Base-by-base conservation (phyloP, 31 red algal genomes). In the Odonthalia washingtoniensis region DNA sequence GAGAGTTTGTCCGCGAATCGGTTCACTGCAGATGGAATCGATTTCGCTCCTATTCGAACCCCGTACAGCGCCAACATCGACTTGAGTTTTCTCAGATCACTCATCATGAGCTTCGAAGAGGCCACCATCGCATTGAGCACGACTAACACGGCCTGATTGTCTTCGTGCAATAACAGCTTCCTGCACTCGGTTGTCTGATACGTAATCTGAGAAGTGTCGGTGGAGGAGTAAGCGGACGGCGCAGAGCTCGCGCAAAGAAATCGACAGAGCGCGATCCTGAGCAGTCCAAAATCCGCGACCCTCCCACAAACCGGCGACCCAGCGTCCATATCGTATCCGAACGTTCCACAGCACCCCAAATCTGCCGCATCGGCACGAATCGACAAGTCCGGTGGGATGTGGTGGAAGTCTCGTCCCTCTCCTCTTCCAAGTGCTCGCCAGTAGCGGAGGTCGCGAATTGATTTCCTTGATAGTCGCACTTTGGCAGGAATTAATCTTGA, bases 131-230 rank as follows among this genome's bases (percentile, higher is more conserved):
- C 41, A 36, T 75, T 76, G 12, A 86, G 46, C 1, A 86, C 28
- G 83, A 37, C 62, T 0, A 75, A 34, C 49, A 87, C 84, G 12
- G 84, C 69, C 33, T 78, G 72, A 73, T 87, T 87, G 84, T 66
- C 84, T 33, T 83, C 65, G n/a, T 83, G 80, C 0, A 83, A 38
- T 42, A 83, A n/a, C 63, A 83, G 0, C 3, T 21, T 33, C 3
- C 77, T 61, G 38, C 37, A 37, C 64, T 18, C 5, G 28, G 31
- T 17, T 39, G 5, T 70, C 21, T 5, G 31, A 66, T 53, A 70
- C 17, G 39, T n/a, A 46, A 24, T 2, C 39, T 38, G 64, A 2
- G 60, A 83, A 83, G 14, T 69, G 38, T 38, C 27, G 4, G 17
- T 68, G 3, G 9, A 83, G 6, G 16, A 87, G 70, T 3, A 75